These are phyloP conservation scores for Suillus plorans DNA, from an alignment of 768 basidiomycete species.

Conservation along the genomic window DNA sequence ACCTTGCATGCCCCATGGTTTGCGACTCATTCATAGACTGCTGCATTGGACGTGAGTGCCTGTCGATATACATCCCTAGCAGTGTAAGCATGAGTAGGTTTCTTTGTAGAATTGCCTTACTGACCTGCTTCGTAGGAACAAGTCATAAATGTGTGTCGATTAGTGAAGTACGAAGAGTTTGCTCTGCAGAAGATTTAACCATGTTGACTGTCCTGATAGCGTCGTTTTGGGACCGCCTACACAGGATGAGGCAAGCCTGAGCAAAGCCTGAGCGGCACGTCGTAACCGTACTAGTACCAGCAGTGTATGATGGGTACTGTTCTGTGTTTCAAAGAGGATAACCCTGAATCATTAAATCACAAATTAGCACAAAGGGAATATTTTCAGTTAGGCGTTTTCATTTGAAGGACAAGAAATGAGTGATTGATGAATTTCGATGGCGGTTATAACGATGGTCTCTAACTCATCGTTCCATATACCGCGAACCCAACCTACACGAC, in stretches of 20 bases:
- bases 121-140: background rate
- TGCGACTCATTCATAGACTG: background rate
- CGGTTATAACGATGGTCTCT: background rate
- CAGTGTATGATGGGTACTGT: background rate
- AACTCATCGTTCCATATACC: background rate
- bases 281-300: background rate
- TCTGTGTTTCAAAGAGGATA: background rate
- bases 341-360: background rate
- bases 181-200: background rate
- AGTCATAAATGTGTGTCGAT: background rate
- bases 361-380: background rate
- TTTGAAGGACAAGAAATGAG: background rate
- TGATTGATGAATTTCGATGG: background rate
- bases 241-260: background rate
- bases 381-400: background rate
- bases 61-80: background rate
- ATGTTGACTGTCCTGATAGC: background rate
- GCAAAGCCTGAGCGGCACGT: background rate
- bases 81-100: background rate
- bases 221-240: background rate
- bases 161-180: background rate
- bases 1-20: background rate
- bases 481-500: slow-evolving; percentile 30
- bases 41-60: background rate
- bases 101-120: background rate